Evolutionary conservation across 257 asterid genomes (phyloP).

Genomic region (Plantago ovata): DNA sequence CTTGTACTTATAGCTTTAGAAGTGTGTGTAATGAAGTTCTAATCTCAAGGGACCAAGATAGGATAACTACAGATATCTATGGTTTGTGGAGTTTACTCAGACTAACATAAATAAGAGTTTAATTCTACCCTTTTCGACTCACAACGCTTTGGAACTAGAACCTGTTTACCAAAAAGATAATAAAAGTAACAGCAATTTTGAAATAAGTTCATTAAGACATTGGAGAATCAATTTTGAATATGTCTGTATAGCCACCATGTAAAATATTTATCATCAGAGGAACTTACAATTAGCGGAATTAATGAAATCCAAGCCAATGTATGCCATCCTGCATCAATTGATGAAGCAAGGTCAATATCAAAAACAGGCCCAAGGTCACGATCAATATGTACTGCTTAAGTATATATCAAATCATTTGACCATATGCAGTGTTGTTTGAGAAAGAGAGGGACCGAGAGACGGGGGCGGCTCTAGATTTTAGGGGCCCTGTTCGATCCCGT

Average conservation of each 20-base stretch:
- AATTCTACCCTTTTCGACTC: neutral
- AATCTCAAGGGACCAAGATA: neutral
- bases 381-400: neutral
- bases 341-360: neutral
- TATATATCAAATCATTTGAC: neutral
- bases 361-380: neutral
- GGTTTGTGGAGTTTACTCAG: no score
- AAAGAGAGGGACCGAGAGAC: neutral
- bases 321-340: constrained; percentile 46
- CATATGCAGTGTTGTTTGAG: neutral
- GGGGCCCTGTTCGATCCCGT: no score
- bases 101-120: neutral
- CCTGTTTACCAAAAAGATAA: no score
- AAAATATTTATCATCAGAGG: neutral
- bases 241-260: neutral
- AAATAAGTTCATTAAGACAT: neutral
- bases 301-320: constrained; percentile 48
- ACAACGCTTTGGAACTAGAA: neutral
- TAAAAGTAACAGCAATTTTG: no score
- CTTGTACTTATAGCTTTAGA: neutral
- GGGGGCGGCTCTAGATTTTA: no score
- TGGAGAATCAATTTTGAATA: neutral
- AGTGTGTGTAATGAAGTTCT: neutral
- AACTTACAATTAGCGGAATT: constrained; percentile 50
- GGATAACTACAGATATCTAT: no score